Conservation (phyloP, 1,284 basidiomycete species). For the Heterobasidion occidentale region DNA sequence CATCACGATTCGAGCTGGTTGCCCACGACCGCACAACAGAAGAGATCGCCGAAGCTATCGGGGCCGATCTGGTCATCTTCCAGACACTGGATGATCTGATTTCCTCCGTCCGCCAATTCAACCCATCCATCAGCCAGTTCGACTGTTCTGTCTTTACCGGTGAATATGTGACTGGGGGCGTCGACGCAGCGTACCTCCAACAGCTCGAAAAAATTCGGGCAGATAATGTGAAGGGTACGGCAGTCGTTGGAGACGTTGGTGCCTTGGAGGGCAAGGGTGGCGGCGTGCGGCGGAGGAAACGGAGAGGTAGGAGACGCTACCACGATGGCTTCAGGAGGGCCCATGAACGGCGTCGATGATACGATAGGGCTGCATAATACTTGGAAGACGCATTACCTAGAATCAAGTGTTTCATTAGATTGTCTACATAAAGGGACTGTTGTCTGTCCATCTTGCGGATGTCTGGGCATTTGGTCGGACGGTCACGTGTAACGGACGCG, state of each 20-base stretch:
- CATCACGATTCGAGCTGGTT: conserved; percentile 89
- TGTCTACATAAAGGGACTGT: neutral
- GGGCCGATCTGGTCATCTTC: conserved; percentile 96
- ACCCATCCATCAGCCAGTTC: conserved; percentile 72
- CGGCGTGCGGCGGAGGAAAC: conserved; percentile 11
- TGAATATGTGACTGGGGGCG: conserved; percentile 94
- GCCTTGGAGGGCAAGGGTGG: conserved; percentile 31
- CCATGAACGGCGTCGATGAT: conserved; percentile 56
- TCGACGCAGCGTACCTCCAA: conserved; percentile 80
- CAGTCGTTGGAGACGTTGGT: conserved; percentile 12
- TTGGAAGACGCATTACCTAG: conserved; percentile 29
- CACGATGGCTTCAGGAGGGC: conserved; percentile 20
- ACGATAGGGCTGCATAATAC: conserved; percentile 75
- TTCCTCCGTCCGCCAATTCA: conserved; percentile 83
- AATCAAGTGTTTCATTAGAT: neutral
- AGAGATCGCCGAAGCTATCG: conserved; percentile 80
- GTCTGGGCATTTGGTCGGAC: neutral
- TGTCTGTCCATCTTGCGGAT: neutral
- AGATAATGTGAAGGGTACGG: conserved; percentile 67
- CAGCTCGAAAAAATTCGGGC: conserved; percentile 75
- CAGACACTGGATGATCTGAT: conserved; percentile 92
- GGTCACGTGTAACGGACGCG: neutral
- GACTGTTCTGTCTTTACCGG: conserved; percentile 99
- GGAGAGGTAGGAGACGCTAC: conserved; percentile 10
- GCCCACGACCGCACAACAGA: conserved; percentile 76